Evolutionary conservation across 768 basidiomycete species (phyloP), one percentile per base, ranked within the genome.

Genomic region (Xerocomellus intermedius): DNA sequence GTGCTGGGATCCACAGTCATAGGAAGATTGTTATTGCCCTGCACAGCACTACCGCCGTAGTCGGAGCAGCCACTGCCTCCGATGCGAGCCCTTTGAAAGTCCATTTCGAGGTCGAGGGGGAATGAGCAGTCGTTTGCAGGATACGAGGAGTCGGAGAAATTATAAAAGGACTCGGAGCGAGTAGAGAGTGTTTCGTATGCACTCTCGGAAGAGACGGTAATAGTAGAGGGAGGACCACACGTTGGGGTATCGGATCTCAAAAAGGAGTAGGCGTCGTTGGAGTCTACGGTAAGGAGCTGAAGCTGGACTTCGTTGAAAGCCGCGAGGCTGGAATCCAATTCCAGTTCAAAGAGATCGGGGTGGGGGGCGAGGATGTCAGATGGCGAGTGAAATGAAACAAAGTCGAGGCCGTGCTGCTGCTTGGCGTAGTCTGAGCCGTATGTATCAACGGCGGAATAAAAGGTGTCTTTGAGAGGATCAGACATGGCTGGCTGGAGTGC

Each of bases 301-400:
- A 83, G 77, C 65, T 83, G 78, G 69, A 77, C 73, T 58, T 84
- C 79, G 75, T 87, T 82, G 68, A 85, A 81, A 42, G 80, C 83
- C 63, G 82, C 82, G 64, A 89, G 82, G 74, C 76, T 81, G 33
- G 76, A 77, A 73, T 91, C 90, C 65, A 93, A 81, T 73, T 93
- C 91, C 48, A 81, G 81, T 69, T 92, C 91, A 75, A 93, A 92
- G 59, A 84, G 79, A 77, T 91, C 89, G 57, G 88, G 86, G 66
- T 87, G 82, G 42, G 89, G 88, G 50, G 86, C 87, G 64, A 84
- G 77, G 73, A 88, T 80, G 74, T 89, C 88, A 55, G 82, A 76
- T 61, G 83, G 80, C 58, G 81, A 78, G 65, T 83, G 82, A 74
- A 86, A 85, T 69, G 84, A 85, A 74, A 82, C 78, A 76, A 86